These are phyloP conservation scores for Lineolata rhizophorae DNA, from an alignment of 495 filamentous ascomycete genomes.

Conservation along the genomic window DNA sequence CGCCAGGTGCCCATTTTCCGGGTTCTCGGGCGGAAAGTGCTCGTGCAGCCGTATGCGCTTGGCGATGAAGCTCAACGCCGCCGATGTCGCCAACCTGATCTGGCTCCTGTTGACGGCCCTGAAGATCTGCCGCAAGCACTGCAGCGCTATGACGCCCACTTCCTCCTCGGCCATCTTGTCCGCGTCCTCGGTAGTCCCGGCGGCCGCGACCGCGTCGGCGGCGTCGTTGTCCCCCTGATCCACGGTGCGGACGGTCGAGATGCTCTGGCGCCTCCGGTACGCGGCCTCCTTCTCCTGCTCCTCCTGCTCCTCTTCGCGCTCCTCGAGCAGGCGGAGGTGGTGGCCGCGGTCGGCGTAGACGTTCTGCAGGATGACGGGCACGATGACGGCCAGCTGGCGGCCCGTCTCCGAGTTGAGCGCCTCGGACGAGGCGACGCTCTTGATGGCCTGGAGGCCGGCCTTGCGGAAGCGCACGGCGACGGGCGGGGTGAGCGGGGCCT, in stretches of 20 bases:
- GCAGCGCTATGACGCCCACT: constrained; percentile 60
- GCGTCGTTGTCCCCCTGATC: constrained; percentile 37
- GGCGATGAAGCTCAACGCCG: constrained; percentile 49
- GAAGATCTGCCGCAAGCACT: constrained; percentile 63
- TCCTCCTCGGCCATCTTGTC: constrained; percentile 73
- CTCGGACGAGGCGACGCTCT: constrained; percentile 54
- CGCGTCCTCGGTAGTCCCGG: constrained; percentile 55
- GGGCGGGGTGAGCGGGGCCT: constrained; percentile 37
- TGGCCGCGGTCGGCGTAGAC: constrained; percentile 55
- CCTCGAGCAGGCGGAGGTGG: constrained; percentile 37
- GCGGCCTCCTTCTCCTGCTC: constrained; percentile 36
- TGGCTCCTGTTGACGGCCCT: constrained; percentile 52
- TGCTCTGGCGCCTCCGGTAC: constrained; percentile 46
- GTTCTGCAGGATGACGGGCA: constrained; percentile 69
- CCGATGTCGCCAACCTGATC: constrained; percentile 46
- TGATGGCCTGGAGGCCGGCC: constrained; percentile 58
- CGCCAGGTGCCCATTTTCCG: constrained; percentile 10
- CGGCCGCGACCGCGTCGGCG: constrained; percentile 45
- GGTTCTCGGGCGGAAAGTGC: constrained; percentile 13
- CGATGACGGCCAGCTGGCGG: constrained; percentile 47
- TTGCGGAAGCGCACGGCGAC: constrained; percentile 69
- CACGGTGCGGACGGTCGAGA: constrained; percentile 50
- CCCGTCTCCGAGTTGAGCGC: constrained; percentile 50
- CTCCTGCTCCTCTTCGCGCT: constrained; percentile 38
- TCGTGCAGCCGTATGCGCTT: constrained; percentile 30